Percentiles rank a stretch among this genome's conserved stretches.
Evolutionary conservation across 163 green algal genomes (phyloP).

Genomic region (Chlorella variabilis): DNA sequence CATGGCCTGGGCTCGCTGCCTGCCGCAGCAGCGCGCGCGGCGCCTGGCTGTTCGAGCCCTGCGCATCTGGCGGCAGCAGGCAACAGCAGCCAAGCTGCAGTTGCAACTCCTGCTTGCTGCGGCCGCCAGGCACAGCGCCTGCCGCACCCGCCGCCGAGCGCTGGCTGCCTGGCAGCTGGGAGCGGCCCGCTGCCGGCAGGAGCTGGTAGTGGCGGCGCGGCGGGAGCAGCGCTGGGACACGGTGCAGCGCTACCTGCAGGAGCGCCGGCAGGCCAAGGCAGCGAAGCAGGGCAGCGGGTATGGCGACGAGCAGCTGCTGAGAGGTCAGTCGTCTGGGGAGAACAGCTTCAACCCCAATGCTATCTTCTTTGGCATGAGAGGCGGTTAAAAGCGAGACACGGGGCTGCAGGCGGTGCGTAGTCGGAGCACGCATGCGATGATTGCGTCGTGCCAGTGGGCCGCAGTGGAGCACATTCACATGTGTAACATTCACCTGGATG

Average conservation of each 20-base stretch:
- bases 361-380: not conserved
- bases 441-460: too few relatives aligned
- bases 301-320: not conserved
- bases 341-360: constrained; percentile 15
- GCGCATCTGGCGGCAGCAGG: constrained; percentile 6
- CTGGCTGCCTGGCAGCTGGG: constrained; percentile 10
- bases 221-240: not conserved
- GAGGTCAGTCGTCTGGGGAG: constrained; percentile 1
- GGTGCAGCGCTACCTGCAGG: constrained; percentile 8
- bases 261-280: not conserved
- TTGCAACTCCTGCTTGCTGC: not conserved
- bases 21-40: not conserved
- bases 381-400: too few relatives aligned
- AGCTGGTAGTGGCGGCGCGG: not conserved
- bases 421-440: too few relatives aligned
- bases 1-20: not conserved
- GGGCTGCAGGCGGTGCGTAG: too few relatives aligned
- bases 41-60: not conserved
- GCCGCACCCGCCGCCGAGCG: not conserved
- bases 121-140: not conserved
- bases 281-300: not conserved
- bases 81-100: not conserved
- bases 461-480: too few relatives aligned
- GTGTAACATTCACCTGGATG: too few relatives aligned
- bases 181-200: not conserved